A percentile compares a stretch with the other conserved stretches of the same genome.
These are phyloP conservation scores for Aspergillus sp. DNA, from an alignment of 2,329 filamentous ascomycete species.

Conservation along the genomic window DNA sequence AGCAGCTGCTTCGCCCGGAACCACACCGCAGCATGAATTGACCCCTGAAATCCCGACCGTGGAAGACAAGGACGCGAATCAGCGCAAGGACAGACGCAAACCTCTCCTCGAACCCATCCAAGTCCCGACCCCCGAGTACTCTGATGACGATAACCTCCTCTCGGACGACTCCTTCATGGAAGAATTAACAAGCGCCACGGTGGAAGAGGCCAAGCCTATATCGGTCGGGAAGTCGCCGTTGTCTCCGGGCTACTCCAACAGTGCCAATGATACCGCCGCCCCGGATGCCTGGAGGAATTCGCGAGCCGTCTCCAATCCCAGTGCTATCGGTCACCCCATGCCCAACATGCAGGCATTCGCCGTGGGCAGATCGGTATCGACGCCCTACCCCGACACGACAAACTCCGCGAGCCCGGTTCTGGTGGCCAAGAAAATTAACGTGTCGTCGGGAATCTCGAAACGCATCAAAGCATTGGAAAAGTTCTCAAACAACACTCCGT, in stretches of 20 bases:
- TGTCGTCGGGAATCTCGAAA: conserved; percentile 88
- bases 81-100: conserved; percentile 34
- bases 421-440: conserved; percentile 70
- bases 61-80: conserved; percentile 19
- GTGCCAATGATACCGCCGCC: conserved; percentile 28
- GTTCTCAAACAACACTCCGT: conserved; percentile 54
- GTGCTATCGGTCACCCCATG: conserved; percentile 24
- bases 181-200: conserved; percentile 75
- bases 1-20: conserved; percentile 17
- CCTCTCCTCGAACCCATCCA: conserved; percentile 54
- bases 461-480: conserved; percentile 92
- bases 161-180: conserved; percentile 78
- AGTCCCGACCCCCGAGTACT: conserved; percentile 37
- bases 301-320: conserved; percentile 42
- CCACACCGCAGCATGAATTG: conserved; percentile 21
- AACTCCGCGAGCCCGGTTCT: conserved; percentile 45
- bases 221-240: conserved; percentile 81
- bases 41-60: conserved; percentile 21
- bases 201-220: conserved; percentile 80
- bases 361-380: conserved; percentile 39
- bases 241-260: conserved; percentile 58
- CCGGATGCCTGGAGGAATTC: conserved; percentile 36
- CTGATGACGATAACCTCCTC: conserved; percentile 40
- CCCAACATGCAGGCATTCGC: conserved; percentile 31
- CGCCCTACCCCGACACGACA: conserved; percentile 30